Evolutionary conservation across 2,329 filamentous ascomycete species (phyloP).

Genomic region (Reticulascus tulasneorum): DNA sequence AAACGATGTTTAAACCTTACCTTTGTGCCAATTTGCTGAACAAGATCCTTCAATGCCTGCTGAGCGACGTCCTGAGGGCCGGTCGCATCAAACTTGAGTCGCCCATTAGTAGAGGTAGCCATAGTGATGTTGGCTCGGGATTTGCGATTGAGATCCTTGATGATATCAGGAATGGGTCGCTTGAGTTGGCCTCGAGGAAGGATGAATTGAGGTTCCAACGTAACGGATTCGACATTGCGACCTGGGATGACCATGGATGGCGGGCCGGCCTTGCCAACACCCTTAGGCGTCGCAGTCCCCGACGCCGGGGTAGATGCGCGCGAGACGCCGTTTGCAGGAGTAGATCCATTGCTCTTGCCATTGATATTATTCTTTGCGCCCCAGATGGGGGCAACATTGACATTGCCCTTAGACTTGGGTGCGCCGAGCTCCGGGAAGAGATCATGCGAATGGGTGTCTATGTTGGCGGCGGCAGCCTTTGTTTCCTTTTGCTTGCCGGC

Average conservation of each 20-base stretch:
- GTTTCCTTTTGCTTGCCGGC: slow-evolving; percentile 65
- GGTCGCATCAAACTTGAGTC: slow-evolving; percentile 76
- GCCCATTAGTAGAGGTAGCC: slow-evolving; percentile 66
- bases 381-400: slow-evolving; percentile 71
- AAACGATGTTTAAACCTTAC: too few species aligned
- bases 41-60: slow-evolving; percentile 84
- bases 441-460: slow-evolving; percentile 87
- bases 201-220: slow-evolving; percentile 71
- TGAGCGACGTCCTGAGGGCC: slow-evolving; percentile 81
- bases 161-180: slow-evolving; percentile 77
- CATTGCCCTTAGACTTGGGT: slow-evolving; percentile 60
- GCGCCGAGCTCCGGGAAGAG: slow-evolving; percentile 87
- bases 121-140: slow-evolving; percentile 84
- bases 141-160: slow-evolving; percentile 89
- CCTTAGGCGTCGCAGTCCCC: slow-evolving; percentile 45
- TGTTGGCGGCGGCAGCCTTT: slow-evolving; percentile 34
- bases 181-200: slow-evolving; percentile 73
- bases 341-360: slow-evolving; percentile 50
- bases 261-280: slow-evolving; percentile 32
- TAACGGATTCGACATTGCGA: slow-evolving; percentile 73
- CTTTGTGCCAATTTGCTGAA: slow-evolving; percentile 82
- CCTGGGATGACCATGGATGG: slow-evolving; percentile 73
- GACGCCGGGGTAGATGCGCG: slow-evolving; percentile 61
- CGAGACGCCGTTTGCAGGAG: slow-evolving; percentile 51
- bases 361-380: slow-evolving; percentile 65